Evolutionary conservation across 768 basidiomycete genomes (phyloP).

Genomic region (Saitozyma podzolica): DNA sequence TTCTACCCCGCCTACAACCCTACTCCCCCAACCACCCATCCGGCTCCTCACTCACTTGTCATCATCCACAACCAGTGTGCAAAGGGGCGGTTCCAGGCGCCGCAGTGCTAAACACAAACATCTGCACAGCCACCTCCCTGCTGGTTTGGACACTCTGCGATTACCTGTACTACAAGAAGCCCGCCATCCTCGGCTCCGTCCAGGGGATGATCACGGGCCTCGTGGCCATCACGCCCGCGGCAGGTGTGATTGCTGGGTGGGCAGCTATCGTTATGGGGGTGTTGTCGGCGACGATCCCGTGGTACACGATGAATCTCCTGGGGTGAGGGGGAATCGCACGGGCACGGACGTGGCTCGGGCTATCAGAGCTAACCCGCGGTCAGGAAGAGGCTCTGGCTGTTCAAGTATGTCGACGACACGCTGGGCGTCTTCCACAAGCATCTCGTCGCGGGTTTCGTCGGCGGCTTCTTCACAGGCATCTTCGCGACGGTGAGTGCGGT

Average conservation of each 20-base stretch:
- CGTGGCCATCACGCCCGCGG: conserved; percentile 5
- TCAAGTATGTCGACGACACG: conserved; percentile 2
- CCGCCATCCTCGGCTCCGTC: conserved; percentile 5
- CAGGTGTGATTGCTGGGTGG: conserved; percentile 7
- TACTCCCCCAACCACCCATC: no score
- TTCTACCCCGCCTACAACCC: no score
- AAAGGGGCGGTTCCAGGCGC: no score
- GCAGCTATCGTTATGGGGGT: conserved; percentile 7
- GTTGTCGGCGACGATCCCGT: not conserved
- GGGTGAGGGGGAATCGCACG: no score
- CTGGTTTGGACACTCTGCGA: conserved; percentile 1
- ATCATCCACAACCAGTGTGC: no score
- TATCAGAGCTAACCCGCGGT: no score
- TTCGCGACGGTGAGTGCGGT: conserved; percentile 3
- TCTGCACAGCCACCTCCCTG: conserved; percentile 7
- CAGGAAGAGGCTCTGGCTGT: conserved; percentile 1
- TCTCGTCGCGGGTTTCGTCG: conserved; percentile 3
- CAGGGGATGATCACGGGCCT: conserved; percentile 8
- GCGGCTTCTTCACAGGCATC: conserved; percentile 7
- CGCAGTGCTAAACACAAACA: conserved; percentile 6
- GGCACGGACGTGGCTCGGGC: no score
- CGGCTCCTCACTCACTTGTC: no score
- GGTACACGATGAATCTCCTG: conserved; percentile 7
- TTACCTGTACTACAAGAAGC: conserved; percentile 4
- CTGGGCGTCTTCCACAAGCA: conserved; percentile 7